Evolutionary conservation across 768 basidiomycete genomes (phyloP), one percentile per base, ranked within the genome.

Genomic region (Amyloporia xantha): DNA sequence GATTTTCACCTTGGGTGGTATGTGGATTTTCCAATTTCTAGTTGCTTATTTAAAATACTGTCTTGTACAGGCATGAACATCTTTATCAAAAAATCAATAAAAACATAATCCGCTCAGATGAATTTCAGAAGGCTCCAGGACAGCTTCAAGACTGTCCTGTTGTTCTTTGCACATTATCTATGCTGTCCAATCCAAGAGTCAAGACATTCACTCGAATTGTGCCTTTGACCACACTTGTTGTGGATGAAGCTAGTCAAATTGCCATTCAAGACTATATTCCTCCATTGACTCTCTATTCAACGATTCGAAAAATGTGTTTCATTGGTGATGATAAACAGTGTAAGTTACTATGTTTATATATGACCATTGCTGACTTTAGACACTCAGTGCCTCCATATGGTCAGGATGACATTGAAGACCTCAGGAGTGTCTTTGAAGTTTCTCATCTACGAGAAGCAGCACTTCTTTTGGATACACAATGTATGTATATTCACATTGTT

Each of bases 341-440:
- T 71, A 40, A 53, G 71, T 56, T 10, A 7, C 30, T 33, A 49
- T 35, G 20, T 41, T 39, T 17, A n/a, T n/a, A n/a, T n/a, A n/a
- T n/a, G n/a, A n/a, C n/a, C 17, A 27, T 28, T 6, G 19, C 12
- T 6, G 40, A 6, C 12, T 40, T 1, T 33, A 21, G 5, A 21
- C n/a, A 39, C 28, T 25, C 57, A 91, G 90, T 91, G 56, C 86
- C 90, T 55, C 89, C 90, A 1, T 77, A 73, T 80, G 88, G 86
- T 7, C 77, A 86, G 54, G 86, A 87, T 54, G 75, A 84, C 37
- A 68, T 84, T 35, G 62, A 73, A 49, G 75, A 74, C 1, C 69
- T 91, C 11, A 72, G 84, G 52, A 89, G 86, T 57, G 77, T 91
- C 9, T 91, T 91, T 76, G 88, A 91, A 52, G 60, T 86, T n/a